Base-by-base conservation (phyloP, 1,284 basidiomycete genomes). In the Hypsizygus ulmarius region DNA sequence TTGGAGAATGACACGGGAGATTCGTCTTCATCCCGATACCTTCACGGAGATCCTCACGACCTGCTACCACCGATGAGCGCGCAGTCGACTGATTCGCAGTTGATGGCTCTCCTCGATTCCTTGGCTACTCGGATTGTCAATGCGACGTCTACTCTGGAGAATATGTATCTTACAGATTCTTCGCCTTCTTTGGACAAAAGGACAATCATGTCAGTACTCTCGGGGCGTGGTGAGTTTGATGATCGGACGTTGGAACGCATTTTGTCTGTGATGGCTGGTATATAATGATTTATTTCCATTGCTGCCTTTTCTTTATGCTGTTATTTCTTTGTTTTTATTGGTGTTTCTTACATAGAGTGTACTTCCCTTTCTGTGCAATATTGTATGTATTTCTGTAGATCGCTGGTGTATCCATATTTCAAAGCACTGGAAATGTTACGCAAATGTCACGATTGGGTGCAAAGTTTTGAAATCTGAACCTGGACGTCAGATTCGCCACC, bases 51-150 rank as follows among this genome's bases (percentile, higher is more conserved):
- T 51, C 81, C 84, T 0, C 72, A 78, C 25, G 67, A 82, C 38
- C 72, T 95, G 29, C 71, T 93, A 2, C 92, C 93, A 1, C 68
- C 76, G 8, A 79, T 95, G 61, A 73, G 76, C 52, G 82, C 89
- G 38, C 85, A 84, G 53, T 82, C 87, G 54, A 77, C 80, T 12
- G 92, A 95, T 59, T 72, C 79, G 33, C 90, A 96, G 56, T 69
- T 96, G 40, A 77, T 83, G 61, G 70, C 80, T 40, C 69, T 93
- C 8, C 72, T 97, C 30, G 89, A 93, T 57, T 87, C 82, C 2
- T 63, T 95, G 34, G 75, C 86, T 14, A 71, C 83, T 11, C 77
- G 93, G 32, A 83, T 95, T 43, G 87, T 93, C 63, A 94, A 95
- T 62, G 80, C 86, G n/a, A 68, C 88, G 21, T 74, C 80, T 11